Evolutionary conservation across 2,329 filamentous ascomycete species (phyloP), one percentile per base, ranked within the genome.

Genomic region (Thelonectria blattea): DNA sequence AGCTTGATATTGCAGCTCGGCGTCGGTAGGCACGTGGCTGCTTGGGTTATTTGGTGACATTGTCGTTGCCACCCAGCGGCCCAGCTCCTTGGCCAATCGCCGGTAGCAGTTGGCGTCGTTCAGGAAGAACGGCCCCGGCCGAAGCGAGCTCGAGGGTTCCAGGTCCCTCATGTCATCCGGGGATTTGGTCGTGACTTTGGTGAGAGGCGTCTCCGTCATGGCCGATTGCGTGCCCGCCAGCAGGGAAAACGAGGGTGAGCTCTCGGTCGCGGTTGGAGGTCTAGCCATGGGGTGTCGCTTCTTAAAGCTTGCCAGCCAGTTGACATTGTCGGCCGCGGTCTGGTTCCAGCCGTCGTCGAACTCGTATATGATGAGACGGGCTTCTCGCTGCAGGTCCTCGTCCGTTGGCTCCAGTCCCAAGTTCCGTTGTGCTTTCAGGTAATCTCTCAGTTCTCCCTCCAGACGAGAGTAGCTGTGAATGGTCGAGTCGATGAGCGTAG

Each of bases 271-370:
- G 27, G 47, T 12, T 39, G 43, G 46, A 14, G 37, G 39, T 4
- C 60, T 57, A 2, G 67, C 54, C 22, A 69, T 54, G 51, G 72
- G 61, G 62, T 85, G 81, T 51, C 83, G 78, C 42, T 76, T 71
- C 60, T 79, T 83, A 74, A 88, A 88, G 12, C 78, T 74, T 3
- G 75, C 71, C 1, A 88, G 75, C 82, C 85, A 87, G 3, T 77
- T 72, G 3, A 75, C 64, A 61, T 85, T 84, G 63, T 89, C 86
- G 3, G 85, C 83, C 0, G 81, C 82, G 1, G 86, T 89, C 67
- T 88, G 86, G 63, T 88, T 88, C 85, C 86, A 88, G 10, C 81
- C 81, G 65, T 88, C 85, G 53, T 88, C 84, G 59, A 80, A 82
- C 48, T 86, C 85, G 72, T 86, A 88, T 20, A 88, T 85, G 65